Evolutionary conservation across 129 eudicot genomes (phyloP).

Genomic region (Artemisia argyi): DNA sequence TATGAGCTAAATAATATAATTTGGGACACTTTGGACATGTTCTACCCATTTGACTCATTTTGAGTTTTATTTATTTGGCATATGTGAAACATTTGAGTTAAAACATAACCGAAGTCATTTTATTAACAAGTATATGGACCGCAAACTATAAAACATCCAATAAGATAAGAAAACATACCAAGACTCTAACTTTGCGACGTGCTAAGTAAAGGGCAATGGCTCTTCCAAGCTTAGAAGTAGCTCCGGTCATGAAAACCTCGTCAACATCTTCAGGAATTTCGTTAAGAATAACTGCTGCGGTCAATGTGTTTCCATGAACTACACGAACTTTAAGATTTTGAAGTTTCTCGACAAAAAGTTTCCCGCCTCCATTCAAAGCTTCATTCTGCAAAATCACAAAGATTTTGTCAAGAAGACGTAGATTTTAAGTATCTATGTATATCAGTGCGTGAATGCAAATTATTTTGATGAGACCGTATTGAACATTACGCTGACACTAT

Average conservation of each 20-base stretch:
- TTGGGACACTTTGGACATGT: neutral
- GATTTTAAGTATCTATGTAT: neutral
- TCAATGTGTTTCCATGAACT: slow-evolving; percentile 89
- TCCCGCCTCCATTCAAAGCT: slow-evolving; percentile 86
- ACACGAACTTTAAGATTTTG: slow-evolving; percentile 78
- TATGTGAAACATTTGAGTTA: neutral
- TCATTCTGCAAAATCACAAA: slow-evolving; percentile 56
- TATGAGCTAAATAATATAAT: too few relatives aligned
- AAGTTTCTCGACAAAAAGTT: slow-evolving; percentile 76
- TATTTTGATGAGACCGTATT: neutral
- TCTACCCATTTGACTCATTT: neutral
- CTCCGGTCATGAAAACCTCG: slow-evolving; percentile 82
- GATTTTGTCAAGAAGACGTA: neutral
- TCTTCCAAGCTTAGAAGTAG: slow-evolving; percentile 96
- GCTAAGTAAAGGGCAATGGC: slow-evolving; percentile 87
- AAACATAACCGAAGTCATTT: neutral
- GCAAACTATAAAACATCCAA: neutral
- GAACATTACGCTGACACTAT: neutral
- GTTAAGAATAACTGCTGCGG: slow-evolving; percentile 78
- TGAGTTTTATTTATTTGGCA: neutral
- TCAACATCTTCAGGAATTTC: slow-evolving; percentile 62
- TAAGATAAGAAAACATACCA: slow-evolving; percentile 39
- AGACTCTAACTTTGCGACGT: slow-evolving; percentile 58
- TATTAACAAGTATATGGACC: neutral
- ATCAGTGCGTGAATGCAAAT: neutral